Conservation (phyloP, 768 basidiomycete genomes). For the Hericium erinaceus region DNA sequence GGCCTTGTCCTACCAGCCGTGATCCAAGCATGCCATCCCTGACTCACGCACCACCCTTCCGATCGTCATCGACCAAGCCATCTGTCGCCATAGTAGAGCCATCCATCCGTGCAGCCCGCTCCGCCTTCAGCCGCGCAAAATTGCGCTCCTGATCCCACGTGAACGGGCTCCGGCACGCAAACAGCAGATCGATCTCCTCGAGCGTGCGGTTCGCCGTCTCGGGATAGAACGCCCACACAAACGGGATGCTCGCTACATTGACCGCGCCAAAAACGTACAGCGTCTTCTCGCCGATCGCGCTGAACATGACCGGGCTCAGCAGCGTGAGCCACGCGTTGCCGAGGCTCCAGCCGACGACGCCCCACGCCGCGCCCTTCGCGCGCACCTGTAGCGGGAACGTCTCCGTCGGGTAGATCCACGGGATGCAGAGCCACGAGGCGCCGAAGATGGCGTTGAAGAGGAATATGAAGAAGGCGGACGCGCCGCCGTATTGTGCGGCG, state of each 20-base stretch:
- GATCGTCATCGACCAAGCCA: too few relatives aligned
- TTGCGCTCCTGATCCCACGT: constrained; percentile 32
- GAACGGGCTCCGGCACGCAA: constrained; percentile 35
- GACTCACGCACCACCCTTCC: too few relatives aligned
- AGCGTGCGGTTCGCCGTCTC: constrained; percentile 36
- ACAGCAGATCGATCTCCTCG: constrained; percentile 37
- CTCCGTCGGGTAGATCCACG: constrained; percentile 9
- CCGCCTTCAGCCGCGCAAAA: too few relatives aligned
- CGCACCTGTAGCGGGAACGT: constrained; percentile 35
- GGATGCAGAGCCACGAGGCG: too few relatives aligned
- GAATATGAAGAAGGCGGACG: too few relatives aligned
- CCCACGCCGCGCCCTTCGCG: constrained; percentile 37
- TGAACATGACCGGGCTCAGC: constrained; percentile 37
- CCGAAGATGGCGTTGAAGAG: too few relatives aligned
- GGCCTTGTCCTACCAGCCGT: too few relatives aligned
- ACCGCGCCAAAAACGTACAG: constrained; percentile 34
- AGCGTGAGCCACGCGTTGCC: constrained; percentile 36
- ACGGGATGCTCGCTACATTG: constrained; percentile 33
- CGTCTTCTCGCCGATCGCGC: constrained; percentile 32
- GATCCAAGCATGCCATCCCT: too few relatives aligned
- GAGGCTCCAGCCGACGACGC: constrained; percentile 33
- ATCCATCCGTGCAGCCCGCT: too few relatives aligned
- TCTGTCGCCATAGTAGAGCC: too few relatives aligned
- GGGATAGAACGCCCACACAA: constrained; percentile 37
- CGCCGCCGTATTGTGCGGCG: too few relatives aligned